These are phyloP conservation scores for Pleurotus ostreatus DNA, from an alignment of 768 basidiomycete species.

Conservation along the genomic window DNA sequence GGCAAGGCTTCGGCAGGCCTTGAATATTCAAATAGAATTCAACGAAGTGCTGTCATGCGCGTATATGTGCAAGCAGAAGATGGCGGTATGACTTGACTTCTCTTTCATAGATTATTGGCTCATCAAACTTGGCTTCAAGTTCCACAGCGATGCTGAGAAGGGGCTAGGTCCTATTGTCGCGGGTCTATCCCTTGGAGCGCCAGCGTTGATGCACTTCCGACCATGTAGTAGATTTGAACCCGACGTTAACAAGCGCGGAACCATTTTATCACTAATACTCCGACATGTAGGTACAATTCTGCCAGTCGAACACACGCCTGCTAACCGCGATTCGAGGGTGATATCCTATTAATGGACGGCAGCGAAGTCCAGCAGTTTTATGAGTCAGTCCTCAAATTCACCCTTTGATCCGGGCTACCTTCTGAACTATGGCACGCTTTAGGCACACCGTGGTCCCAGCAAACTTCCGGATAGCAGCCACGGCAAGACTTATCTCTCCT, in stretches of 20 bases:
- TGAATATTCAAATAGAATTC: conserved; percentile 41
- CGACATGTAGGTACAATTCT: conserved; percentile 49
- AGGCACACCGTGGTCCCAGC: conserved; percentile 75
- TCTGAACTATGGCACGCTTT: conserved; percentile 7
- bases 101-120: conserved; percentile 5
- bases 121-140: conserved; percentile 36
- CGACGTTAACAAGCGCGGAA: conserved; percentile 24
- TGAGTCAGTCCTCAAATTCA: conserved; percentile 42
- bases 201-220: conserved; percentile 80
- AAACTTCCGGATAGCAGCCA: conserved; percentile 78
- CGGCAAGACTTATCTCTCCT: conserved; percentile 60
- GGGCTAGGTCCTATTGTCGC: conserved; percentile 74
- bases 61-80: conserved; percentile 82
- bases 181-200: conserved; percentile 71
- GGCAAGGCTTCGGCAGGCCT: conserved; percentile 43
- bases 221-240: conserved; percentile 34
- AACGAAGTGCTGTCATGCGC: conserved; percentile 81
- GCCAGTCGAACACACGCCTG: not conserved
- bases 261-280: conserved; percentile 52
- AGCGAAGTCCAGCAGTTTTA: conserved; percentile 62
- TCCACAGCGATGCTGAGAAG: conserved; percentile 74
- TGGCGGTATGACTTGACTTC: conserved; percentile 54
- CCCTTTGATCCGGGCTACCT: conserved; percentile 6
- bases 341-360: conserved; percentile 77
- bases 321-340: conserved; percentile 45